Evolutionary conservation across 345 rosid genomes (phyloP), one percentile per base, ranked within the genome.

Genomic region (Eucalyptus cloeziana): DNA sequence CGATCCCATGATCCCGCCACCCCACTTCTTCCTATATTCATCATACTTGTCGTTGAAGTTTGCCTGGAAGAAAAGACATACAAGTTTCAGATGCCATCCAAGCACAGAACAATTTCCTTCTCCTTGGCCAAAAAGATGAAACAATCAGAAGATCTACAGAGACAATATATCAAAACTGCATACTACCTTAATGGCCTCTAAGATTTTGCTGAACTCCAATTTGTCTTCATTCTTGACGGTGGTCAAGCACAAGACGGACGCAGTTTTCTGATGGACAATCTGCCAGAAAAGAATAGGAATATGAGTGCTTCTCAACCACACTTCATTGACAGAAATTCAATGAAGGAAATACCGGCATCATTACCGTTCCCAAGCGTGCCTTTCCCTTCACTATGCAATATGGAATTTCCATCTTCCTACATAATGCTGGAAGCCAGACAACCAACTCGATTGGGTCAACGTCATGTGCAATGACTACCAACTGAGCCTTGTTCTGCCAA

Each of bases 1-100:
- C n/a, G 98, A 94, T 7, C 99, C 99, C 99, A 96, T 96, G 44
- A 96, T 93, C 6, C 99, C 98, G 24, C 99, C 97, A 13, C 98
- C 98, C 97, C 98, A 96, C 92, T 92, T 96, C 94, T 96, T 95
- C 30, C 97, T 91, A 91, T 94, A 90, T 92, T 95, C 97, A 2
- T 95, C 98, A 24, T 89, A 95, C 91, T 95, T 96, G 93, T 95
- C 97, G 11, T 94, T 94, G 69, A 96, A 96, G 92, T 95, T 95
- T 24, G 96, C 98, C 97, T 96, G 89, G 3, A 21, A 86, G 7
- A 37, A 45, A 86, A 37, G 56, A 62, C 67, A 87, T 8, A 76
- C 22, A 30, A 83, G 43, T 1, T 12, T 76, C 51, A 67, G 15
- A 13, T 10, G 9, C 30, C 81, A 30, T 64, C 27, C 83, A 19